These are phyloP conservation scores for Cladosporium oxysporum DNA, from an alignment of 2,329 filamentous ascomycete species.

Conservation along the genomic window DNA sequence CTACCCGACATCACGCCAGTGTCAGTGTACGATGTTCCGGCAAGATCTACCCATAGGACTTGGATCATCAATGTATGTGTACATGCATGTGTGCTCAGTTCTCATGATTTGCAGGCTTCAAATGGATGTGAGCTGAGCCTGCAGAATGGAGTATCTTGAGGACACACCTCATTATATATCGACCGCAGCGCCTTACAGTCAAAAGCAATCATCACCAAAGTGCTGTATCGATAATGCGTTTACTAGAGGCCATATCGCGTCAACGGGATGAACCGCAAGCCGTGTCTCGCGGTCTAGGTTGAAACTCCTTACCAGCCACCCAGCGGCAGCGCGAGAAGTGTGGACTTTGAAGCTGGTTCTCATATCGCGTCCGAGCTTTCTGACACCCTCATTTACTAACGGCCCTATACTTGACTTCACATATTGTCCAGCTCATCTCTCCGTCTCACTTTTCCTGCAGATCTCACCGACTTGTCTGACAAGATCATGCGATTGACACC, in stretches of 20 bases:
- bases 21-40: background rate
- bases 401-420: constrained; percentile 5
- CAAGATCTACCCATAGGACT: background rate
- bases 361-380: background rate
- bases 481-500: background rate
- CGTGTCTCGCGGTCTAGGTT: background rate
- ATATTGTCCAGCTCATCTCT: constrained; percentile 18
- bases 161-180: background rate
- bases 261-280: background rate
- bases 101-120: background rate
- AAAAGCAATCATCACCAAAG: background rate
- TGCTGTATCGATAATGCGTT: background rate
- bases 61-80: background rate
- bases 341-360: background rate
- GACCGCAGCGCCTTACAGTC: background rate
- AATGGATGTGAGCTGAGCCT: background rate
- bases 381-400: constrained; percentile 11
- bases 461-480: constrained; percentile 17
- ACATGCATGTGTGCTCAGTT: background rate
- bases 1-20: background rate
- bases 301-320: background rate
- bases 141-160: background rate
- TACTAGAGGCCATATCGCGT: background rate
- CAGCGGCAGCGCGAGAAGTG: background rate
- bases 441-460: constrained; percentile 13